Evolutionary conservation across 495 filamentous ascomycete species (phyloP).

Genomic region (Bacidia gigantensis): DNA sequence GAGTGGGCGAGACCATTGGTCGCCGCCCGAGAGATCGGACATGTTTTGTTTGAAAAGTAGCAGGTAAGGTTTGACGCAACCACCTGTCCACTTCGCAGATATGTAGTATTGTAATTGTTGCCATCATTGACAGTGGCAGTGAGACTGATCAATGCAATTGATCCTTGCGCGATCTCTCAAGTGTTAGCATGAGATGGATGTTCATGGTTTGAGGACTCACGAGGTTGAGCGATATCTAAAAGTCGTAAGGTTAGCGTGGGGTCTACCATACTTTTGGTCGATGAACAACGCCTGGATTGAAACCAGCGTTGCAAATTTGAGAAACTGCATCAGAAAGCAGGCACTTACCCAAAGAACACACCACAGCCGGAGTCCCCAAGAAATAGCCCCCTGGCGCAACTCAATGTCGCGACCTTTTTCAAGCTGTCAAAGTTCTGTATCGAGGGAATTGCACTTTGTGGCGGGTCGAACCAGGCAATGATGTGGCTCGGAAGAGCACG

Average conservation of each 20-base stretch:
- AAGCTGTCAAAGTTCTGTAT: constrained; percentile 15
- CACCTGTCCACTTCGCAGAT: constrained; percentile 7
- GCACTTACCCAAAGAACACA: too few species aligned
- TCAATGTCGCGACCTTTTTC: constrained; percentile 6
- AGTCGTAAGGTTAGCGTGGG: neutral
- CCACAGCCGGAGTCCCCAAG: too few species aligned
- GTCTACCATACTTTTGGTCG: neutral
- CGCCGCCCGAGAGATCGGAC: neutral
- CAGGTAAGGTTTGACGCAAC: constrained; percentile 11
- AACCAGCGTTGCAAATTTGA: too few species aligned
- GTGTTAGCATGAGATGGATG: neutral
- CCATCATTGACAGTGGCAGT: constrained; percentile 12
- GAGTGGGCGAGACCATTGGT: neutral
- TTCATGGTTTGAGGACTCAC: neutral
- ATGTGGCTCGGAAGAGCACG: constrained; percentile 15
- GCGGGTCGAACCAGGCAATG: constrained; percentile 4
- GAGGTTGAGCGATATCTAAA: neutral
- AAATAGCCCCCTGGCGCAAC: neutral
- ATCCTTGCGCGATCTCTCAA: constrained; percentile 11
- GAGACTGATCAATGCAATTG: constrained; percentile 14
- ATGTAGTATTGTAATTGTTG: constrained; percentile 7
- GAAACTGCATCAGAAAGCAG: too few species aligned
- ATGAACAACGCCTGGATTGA: neutral
- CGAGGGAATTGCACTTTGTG: constrained; percentile 8
- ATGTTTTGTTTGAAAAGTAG: neutral